These are phyloP conservation scores for Penicillium sp. DNA, from an alignment of 2,329 filamentous ascomycete species.

Conservation along the genomic window DNA sequence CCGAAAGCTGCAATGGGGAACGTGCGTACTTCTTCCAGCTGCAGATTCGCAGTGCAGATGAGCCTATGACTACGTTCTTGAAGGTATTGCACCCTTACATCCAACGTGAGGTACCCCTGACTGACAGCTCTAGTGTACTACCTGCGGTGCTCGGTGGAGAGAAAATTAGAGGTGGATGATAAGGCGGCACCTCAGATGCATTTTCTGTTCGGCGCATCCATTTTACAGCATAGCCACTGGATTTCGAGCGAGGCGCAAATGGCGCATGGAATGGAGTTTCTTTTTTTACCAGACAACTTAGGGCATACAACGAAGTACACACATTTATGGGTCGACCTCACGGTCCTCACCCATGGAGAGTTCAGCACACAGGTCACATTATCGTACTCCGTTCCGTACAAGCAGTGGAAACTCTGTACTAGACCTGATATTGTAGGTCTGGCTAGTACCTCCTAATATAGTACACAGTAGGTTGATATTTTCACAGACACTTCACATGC, in stretches of 20 bases:
- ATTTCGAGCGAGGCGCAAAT: slow-evolving; percentile 10
- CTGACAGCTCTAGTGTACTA: slow-evolving; percentile 41
- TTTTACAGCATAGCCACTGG: slow-evolving; percentile 2
- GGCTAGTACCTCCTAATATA: no score
- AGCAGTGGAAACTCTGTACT: not conserved
- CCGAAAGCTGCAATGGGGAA: slow-evolving; percentile 72
- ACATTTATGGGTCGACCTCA: slow-evolving; percentile 12
- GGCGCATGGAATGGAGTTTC: slow-evolving; percentile 1
- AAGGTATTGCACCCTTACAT: slow-evolving; percentile 55
- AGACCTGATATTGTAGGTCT: no score
- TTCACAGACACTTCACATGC: no score
- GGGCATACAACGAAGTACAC: slow-evolving; percentile 6
- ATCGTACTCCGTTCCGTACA: not conserved
- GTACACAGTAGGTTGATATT: no score
- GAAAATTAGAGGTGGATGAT: slow-evolving; percentile 39
- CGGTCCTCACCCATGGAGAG: slow-evolving; percentile 2
- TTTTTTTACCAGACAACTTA: no score
- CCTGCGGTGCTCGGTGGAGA: slow-evolving; percentile 47
- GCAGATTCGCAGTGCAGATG: slow-evolving; percentile 95
- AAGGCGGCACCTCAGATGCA: not conserved
- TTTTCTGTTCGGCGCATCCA: slow-evolving; percentile 8
- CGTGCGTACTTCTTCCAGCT: slow-evolving; percentile 94
- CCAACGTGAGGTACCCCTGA: slow-evolving; percentile 17
- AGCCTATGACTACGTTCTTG: slow-evolving; percentile 96
- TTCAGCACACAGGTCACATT: slow-evolving; percentile 1